Percentiles rank a stretch among this genome's conserved stretches.
phyloP scores from a whole-genome alignment of 352 stramenopile genomes.

The Phytophthora citricola region DNA sequence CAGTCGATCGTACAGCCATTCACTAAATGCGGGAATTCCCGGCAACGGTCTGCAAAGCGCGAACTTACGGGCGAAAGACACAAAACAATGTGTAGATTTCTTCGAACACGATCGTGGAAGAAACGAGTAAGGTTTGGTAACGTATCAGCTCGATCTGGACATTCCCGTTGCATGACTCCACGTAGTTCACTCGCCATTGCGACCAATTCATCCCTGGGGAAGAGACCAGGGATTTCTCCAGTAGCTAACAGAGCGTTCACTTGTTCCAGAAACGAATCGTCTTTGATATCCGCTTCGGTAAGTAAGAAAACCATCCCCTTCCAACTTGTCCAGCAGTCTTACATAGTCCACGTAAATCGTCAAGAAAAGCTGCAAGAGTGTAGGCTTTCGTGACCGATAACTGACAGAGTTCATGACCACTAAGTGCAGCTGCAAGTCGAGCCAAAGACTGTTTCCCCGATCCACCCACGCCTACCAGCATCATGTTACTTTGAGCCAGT shows the following conservation, averaged over 20 bases:
- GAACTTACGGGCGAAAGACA: constrained; percentile 89
- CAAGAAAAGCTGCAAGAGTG: constrained; percentile 83
- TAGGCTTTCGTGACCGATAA: constrained; percentile 91
- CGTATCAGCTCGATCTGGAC: constrained; percentile 73
- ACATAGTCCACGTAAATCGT: constrained; percentile 87
- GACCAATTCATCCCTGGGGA: constrained; percentile 89
- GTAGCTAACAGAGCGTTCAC: constrained; percentile 88
- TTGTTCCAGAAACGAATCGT: constrained; percentile 90
- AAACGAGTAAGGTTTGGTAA: constrained; percentile 85
- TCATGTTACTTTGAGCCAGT: constrained; percentile 87
- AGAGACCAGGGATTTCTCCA: constrained; percentile 87
- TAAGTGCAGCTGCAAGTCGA: constrained; percentile 81
- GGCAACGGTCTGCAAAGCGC: constrained; percentile 79
- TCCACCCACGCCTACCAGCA: constrained; percentile 92
- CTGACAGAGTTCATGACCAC: constrained; percentile 82
- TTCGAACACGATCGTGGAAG: constrained; percentile 87
- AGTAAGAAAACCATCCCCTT: constrained; percentile 85
- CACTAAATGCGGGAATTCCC: constrained; percentile 90
- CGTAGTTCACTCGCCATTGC: constrained; percentile 88
- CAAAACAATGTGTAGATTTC: constrained; percentile 87
- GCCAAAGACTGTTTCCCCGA: constrained; percentile 90
- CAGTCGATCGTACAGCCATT: constrained; percentile 91
- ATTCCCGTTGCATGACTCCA: constrained; percentile 67
- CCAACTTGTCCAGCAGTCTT: constrained; percentile 84
- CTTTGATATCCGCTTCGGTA: constrained; percentile 91